Percentiles rank a stretch among this genome's conserved stretches.
Conservation (phyloP, 352 stramenopile genomes). For the Phytophthora lateralis region DNA sequence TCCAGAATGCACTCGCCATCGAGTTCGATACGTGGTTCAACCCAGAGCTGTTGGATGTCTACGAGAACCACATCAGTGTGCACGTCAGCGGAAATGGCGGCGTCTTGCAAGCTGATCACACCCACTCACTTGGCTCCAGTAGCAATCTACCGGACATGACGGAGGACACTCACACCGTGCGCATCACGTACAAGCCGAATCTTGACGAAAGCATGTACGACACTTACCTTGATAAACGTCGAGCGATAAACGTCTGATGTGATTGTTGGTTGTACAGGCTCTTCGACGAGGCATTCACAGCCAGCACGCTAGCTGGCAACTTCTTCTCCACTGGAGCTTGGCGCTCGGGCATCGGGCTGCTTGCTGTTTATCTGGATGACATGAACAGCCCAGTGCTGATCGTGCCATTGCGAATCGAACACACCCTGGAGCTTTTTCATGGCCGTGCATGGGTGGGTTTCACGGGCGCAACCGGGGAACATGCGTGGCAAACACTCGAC, state of each 20-base stretch:
- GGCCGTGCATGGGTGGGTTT: slow-evolving; percentile 92
- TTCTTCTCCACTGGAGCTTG: slow-evolving; percentile 76
- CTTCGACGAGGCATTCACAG: slow-evolving; percentile 63
- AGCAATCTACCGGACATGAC: slow-evolving; percentile 84
- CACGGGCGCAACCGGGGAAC: slow-evolving; percentile 84
- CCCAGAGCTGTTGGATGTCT: slow-evolving; percentile 81
- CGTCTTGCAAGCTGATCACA: slow-evolving; percentile 70
- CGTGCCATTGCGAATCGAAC: slow-evolving; percentile 87
- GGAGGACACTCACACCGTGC: slow-evolving; percentile 61
- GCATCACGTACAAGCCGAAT: slow-evolving; percentile 79
- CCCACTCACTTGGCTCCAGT: slow-evolving; percentile 73
- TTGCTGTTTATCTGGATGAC: slow-evolving; percentile 91
- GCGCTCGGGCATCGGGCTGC: slow-evolving; percentile 65
- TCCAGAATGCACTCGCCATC: slow-evolving; percentile 86
- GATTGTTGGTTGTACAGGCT: slow-evolving; percentile 35
- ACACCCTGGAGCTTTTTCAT: slow-evolving; percentile 80
- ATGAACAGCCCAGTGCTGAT: slow-evolving; percentile 77
- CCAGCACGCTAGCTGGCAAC: slow-evolving; percentile 56
- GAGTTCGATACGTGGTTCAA: slow-evolving; percentile 96
- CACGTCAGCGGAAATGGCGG: slow-evolving; percentile 54
- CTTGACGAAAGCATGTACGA: slow-evolving; percentile 68
- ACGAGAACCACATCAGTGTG: slow-evolving; percentile 94
- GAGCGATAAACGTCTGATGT: slow-evolving; percentile 7
- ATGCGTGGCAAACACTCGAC: slow-evolving; percentile 90
- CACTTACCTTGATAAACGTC: neutral